Conservation (phyloP, 2,329 filamentous ascomycete species). For the Daldinia sp. region DNA sequence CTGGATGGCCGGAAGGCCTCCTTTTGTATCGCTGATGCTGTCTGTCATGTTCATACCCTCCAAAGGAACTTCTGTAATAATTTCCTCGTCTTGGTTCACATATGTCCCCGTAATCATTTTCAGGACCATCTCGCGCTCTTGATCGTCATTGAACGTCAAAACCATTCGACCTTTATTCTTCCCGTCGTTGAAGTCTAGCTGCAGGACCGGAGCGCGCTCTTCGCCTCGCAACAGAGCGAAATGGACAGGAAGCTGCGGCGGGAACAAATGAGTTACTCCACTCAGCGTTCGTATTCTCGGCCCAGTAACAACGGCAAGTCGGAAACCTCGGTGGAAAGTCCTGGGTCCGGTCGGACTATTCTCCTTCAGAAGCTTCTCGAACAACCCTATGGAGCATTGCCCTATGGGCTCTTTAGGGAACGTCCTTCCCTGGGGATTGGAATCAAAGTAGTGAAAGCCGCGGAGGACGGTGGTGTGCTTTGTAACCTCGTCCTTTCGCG, state of each 20-base stretch:
- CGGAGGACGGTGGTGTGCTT: conserved; percentile 75
- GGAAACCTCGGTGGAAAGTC: conserved; percentile 79
- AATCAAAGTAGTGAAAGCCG: conserved; percentile 83
- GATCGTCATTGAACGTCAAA: conserved; percentile 77
- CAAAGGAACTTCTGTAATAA: conserved; percentile 74
- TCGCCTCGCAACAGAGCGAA: conserved; percentile 81
- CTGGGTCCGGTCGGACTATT: conserved; percentile 77
- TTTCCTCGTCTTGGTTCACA: conserved; percentile 71
- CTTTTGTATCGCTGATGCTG: conserved; percentile 59
- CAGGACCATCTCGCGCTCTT: conserved; percentile 75
- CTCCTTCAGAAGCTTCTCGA: conserved; percentile 74
- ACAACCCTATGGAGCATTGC: conserved; percentile 76
- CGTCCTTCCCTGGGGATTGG: conserved; percentile 69
- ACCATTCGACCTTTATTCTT: conserved; percentile 75
- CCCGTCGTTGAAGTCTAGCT: conserved; percentile 74
- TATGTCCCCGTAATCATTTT: conserved; percentile 76
- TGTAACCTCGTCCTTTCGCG: conserved; percentile 72
- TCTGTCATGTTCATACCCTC: conserved; percentile 70
- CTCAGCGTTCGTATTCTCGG: conserved; percentile 80
- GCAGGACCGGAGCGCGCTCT: conserved; percentile 71
- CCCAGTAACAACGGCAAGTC: conserved; percentile 80
- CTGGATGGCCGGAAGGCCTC: conserved; percentile 58
- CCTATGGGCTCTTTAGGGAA: conserved; percentile 80
- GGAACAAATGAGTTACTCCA: conserved; percentile 75
- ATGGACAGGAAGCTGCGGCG: conserved; percentile 72